phyloP scores from a whole-genome alignment of 441 rosid species.

The Croton laevigatus region DNA sequence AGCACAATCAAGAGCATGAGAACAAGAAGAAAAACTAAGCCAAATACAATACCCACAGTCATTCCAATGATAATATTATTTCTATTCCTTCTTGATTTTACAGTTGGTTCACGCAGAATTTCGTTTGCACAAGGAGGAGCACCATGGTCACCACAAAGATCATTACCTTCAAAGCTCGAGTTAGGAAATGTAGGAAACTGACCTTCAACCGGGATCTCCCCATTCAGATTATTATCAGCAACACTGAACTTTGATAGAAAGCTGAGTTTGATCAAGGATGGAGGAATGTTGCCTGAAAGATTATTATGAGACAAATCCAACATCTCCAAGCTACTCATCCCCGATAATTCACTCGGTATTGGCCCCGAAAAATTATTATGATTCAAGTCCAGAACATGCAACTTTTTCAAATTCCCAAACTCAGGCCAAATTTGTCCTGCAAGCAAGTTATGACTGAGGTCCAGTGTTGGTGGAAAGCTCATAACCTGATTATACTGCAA shows the following conservation, averaged over 20 bases:
- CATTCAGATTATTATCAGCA: conserved; percentile 59
- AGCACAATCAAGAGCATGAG: conserved; percentile 46
- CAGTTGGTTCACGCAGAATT: conserved; percentile 11
- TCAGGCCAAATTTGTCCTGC: conserved; percentile 70
- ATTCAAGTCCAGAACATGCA: conserved; percentile 58
- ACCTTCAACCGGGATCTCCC: conserved; percentile 59
- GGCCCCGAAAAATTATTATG: conserved; percentile 51
- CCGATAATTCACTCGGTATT: conserved; percentile 60
- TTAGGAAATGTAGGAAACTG: conserved; percentile 77
- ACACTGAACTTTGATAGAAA: conserved; percentile 72
- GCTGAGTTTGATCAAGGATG: conserved; percentile 44
- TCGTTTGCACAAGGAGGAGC: conserved; percentile 28
- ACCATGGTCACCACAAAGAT: conserved; percentile 68
- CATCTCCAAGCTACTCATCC: conserved; percentile 70
- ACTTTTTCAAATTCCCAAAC: conserved; percentile 65
- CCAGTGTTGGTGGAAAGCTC: conserved; percentile 71
- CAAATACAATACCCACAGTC: conserved; percentile 52
- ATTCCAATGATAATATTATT: conserved; percentile 38
- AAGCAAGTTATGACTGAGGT: conserved; percentile 54
- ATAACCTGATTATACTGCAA: conserved; percentile 68
- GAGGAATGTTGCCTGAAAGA: conserved; percentile 61
- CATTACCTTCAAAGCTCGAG: conserved; percentile 75
- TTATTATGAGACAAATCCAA: conserved; percentile 67
- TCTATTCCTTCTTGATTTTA: conserved; percentile 33
- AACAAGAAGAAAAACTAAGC: conserved; percentile 42